These are phyloP conservation scores for Hygrocybe punicea DNA, from an alignment of 768 basidiomycete genomes.

Conservation along the genomic window DNA sequence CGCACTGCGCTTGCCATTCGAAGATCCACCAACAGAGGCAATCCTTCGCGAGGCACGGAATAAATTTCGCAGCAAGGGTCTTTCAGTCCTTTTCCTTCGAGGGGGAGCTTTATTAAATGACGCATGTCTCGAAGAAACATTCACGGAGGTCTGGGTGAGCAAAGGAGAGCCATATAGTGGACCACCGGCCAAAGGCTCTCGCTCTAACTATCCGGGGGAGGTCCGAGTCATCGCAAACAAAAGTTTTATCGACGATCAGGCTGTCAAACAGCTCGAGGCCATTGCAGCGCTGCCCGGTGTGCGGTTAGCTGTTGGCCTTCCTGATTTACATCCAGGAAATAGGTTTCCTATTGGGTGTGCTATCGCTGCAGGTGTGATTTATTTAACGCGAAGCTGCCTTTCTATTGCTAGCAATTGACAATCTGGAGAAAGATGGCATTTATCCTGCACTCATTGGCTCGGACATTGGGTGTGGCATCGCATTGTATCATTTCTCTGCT, in stretches of 20 bases:
- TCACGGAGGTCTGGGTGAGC: conserved; percentile 30
- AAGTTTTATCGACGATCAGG: conserved; percentile 32
- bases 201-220: conserved; percentile 16
- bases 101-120: conserved; percentile 28
- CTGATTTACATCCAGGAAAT: conserved; percentile 40
- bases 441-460: conserved; percentile 41
- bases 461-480: conserved; percentile 41
- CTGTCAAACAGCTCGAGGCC: conserved; percentile 31
- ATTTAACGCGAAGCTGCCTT: background rate
- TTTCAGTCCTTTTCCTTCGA: conserved; percentile 28
- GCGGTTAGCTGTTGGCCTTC: conserved; percentile 33
- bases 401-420: conserved; percentile 11
- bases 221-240: conserved; percentile 30
- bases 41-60: conserved; percentile 38
- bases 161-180: conserved; percentile 36
- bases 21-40: conserved; percentile 14
- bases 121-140: conserved; percentile 18
- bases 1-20: conserved; percentile 22
- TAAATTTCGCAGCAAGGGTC: conserved; percentile 35
- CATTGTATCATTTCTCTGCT: conserved; percentile 31
- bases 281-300: conserved; percentile 31
- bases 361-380: background rate
- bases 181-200: conserved; percentile 18
- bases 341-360: conserved; percentile 32
- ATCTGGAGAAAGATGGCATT: conserved; percentile 29